phyloP scores from a whole-genome alignment of 2,329 filamentous ascomycete species.

The Stachybotrys chlorohalonatus region DNA sequence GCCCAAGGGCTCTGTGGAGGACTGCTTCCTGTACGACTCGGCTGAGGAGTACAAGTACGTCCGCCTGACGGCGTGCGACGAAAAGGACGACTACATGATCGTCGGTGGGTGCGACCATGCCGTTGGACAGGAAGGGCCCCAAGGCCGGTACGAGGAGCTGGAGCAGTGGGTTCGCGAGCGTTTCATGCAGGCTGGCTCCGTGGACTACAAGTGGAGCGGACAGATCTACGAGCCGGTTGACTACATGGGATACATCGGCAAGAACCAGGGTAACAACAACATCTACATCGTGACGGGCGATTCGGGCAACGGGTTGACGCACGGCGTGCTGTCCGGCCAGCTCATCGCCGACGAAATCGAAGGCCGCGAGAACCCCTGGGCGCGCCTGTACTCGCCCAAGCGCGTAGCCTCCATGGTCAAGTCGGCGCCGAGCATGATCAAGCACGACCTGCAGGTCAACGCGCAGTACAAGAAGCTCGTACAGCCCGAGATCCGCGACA shows the following conservation, averaged over 20 bases:
- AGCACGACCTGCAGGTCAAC: constrained; percentile 46
- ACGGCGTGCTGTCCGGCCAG: constrained; percentile 41
- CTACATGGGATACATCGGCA: constrained; percentile 45
- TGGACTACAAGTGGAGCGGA: constrained; percentile 49
- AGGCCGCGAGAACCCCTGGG: constrained; percentile 38
- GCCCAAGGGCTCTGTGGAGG: constrained; percentile 40
- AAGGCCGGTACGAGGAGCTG: constrained; percentile 38
- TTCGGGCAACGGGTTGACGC: constrained; percentile 47
- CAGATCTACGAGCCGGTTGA: constrained; percentile 49
- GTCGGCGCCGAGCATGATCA: constrained; percentile 33
- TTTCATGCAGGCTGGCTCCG: constrained; percentile 36
- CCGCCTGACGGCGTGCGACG: constrained; percentile 42
- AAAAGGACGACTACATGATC: constrained; percentile 44
- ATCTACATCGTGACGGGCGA: constrained; percentile 48
- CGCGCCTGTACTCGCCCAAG: constrained; percentile 38
- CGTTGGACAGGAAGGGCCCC: constrained; percentile 41
- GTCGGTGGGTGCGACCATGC: constrained; percentile 50
- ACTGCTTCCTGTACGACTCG: constrained; percentile 46
- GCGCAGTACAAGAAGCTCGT: constrained; percentile 45
- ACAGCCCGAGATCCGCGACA: constrained; percentile 44
- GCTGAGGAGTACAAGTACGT: constrained; percentile 47
- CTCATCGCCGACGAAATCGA: constrained; percentile 46
- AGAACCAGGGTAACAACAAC: constrained; percentile 40
- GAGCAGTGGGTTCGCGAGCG: constrained; percentile 43
- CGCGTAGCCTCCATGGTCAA: constrained; percentile 34